These are phyloP conservation scores for Alternaria ethzedia DNA, from an alignment of 2,329 filamentous ascomycete genomes.

Conservation along the genomic window DNA sequence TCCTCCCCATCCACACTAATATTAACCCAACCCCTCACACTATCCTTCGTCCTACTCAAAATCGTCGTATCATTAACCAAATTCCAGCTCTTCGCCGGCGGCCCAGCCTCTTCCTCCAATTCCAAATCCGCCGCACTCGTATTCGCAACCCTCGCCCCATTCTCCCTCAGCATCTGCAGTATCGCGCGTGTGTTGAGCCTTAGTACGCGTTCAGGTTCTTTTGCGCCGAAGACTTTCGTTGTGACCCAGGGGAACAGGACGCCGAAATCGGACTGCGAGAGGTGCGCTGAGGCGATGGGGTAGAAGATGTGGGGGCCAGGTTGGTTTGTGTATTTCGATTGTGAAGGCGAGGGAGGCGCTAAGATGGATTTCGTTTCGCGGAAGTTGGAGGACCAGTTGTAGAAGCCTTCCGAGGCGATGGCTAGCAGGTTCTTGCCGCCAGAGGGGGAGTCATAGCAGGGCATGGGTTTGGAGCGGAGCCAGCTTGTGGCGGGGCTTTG, in stretches of 20 bases:
- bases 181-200: conserved; percentile 82
- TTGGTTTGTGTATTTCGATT: conserved; percentile 44
- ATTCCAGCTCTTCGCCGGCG: conserved; percentile 9
- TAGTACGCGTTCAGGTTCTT: conserved; percentile 80
- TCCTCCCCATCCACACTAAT: conserved; percentile 19
- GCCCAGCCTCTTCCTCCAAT: conserved; percentile 35
- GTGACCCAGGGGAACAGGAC: conserved; percentile 76
- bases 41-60: conserved; percentile 31
- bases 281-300: conserved; percentile 74
- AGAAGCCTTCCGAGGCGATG: conserved; percentile 78
- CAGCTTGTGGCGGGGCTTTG: conserved; percentile 66
- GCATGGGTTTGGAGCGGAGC: conserved; percentile 75
- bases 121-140: conserved; percentile 51
- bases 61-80: conserved; percentile 41
- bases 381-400: conserved; percentile 77
- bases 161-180: conserved; percentile 70
- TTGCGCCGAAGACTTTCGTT: conserved; percentile 57
- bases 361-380: conserved; percentile 71
- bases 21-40: conserved; percentile 46
- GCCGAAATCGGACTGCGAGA: conserved; percentile 84
- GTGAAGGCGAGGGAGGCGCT: conserved; percentile 61
- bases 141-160: conserved; percentile 50
- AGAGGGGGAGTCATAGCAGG: conserved; percentile 63
- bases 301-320: conserved; percentile 74
- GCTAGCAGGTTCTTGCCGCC: conserved; percentile 67